Percentiles rank a stretch among this genome's conserved stretches.
Conservation (phyloP, 2,329 filamentous ascomycete species). For the Aspergillus bombycis region DNA sequence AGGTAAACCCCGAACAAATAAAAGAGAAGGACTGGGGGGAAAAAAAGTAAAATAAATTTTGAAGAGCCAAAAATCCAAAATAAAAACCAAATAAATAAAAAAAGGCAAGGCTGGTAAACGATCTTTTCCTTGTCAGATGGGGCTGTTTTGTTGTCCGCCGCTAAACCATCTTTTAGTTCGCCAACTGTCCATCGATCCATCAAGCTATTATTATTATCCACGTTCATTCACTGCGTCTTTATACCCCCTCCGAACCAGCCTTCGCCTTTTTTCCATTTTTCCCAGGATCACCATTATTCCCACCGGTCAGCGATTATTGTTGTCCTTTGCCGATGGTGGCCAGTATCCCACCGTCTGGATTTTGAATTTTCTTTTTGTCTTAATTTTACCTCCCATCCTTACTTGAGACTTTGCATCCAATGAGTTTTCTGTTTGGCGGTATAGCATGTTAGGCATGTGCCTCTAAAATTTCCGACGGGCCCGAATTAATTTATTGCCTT, state of each 20-base stretch:
- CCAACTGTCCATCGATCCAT: constrained; percentile 6
- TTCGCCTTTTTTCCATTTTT: constrained; percentile 24
- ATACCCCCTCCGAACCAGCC: constrained; percentile 25
- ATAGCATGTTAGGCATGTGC: constrained; percentile 9
- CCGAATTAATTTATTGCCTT: constrained; percentile 1
- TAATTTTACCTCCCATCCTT: constrained; percentile 7
- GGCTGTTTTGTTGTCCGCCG: constrained; percentile 14
- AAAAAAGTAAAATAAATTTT: background rate
- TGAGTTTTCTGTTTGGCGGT: constrained; percentile 9
- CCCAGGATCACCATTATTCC: background rate
- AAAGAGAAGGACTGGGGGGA: background rate
- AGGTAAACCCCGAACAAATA: background rate
- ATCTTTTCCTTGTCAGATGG: constrained; percentile 7
- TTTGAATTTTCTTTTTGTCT: constrained; percentile 6
- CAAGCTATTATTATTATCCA: background rate
- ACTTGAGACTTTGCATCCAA: background rate
- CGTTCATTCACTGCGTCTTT: background rate
- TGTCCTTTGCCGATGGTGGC: background rate
- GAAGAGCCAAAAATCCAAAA: background rate
- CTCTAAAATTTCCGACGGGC: constrained; percentile 7
- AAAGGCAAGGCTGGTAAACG: constrained; percentile 7
- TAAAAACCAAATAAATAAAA: background rate
- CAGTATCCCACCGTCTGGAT: constrained; percentile 10
- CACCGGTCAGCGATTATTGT: constrained; percentile 3
- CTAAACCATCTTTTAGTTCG: constrained; percentile 8